phyloP scores from a whole-genome alignment of 2,329 filamentous ascomycete species.

The Talaromyces piceae region DNA sequence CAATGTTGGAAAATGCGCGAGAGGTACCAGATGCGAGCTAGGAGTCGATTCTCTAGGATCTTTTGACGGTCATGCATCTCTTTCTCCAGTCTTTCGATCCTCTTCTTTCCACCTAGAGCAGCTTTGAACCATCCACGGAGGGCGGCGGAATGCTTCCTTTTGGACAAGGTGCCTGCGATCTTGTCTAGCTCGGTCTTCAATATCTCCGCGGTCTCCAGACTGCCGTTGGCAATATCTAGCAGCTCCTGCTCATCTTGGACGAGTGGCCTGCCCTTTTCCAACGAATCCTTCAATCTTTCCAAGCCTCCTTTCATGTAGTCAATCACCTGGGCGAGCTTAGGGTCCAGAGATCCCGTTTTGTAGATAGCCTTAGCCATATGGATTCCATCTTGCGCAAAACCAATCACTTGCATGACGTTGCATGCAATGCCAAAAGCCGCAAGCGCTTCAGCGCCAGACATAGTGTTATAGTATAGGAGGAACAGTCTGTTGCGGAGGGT shows the following conservation, averaged over 20 bases:
- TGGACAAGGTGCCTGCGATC: neutral
- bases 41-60: conserved; percentile 1
- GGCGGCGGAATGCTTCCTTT: neutral
- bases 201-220: neutral
- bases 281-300: conserved; percentile 1
- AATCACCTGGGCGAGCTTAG: neutral
- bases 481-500: neutral
- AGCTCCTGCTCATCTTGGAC: neutral
- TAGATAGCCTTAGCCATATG: conserved; percentile 1
- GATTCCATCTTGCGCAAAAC: neutral
- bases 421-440: neutral
- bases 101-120: neutral
- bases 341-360: neutral
- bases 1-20: neutral
- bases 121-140: conserved; percentile 1
- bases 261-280: neutral
- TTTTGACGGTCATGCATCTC: neutral
- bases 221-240: neutral
- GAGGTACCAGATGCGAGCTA: neutral
- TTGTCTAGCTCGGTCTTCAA: conserved; percentile 1
- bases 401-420: conserved; percentile 2
- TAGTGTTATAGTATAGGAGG: neutral
- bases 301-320: neutral
- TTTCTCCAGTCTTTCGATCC: neutral
- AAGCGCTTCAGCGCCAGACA: neutral